Evolutionary conservation across 2,329 filamentous ascomycete genomes (phyloP).

Genomic region (Neocucurbitaria cava): DNA sequence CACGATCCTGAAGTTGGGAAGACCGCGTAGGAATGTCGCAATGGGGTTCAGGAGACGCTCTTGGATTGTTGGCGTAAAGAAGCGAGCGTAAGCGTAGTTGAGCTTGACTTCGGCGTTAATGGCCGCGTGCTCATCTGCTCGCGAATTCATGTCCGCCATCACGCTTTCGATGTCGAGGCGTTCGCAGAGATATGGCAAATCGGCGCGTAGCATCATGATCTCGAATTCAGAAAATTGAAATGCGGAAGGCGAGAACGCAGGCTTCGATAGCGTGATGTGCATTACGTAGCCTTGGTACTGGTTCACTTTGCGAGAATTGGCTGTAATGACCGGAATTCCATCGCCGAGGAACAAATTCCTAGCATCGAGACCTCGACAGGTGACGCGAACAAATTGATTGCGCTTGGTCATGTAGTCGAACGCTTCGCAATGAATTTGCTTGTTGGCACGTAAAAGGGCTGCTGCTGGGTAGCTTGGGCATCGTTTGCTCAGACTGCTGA

Average conservation of each 20-base stretch:
- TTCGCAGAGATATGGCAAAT: constrained; percentile 28
- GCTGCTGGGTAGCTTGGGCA: constrained; percentile 24
- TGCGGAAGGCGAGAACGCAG: constrained; percentile 15
- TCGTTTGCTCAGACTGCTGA: constrained; percentile 27
- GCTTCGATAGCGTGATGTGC: constrained; percentile 35
- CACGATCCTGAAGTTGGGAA: constrained; percentile 24
- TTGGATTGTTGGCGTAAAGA: constrained; percentile 28
- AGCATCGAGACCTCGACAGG: constrained; percentile 29
- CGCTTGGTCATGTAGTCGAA: constrained; percentile 38
- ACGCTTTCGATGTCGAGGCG: constrained; percentile 34
- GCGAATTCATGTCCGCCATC: constrained; percentile 32
- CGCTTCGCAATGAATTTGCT: constrained; percentile 36
- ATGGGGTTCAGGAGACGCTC: constrained; percentile 27
- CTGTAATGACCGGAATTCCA: constrained; percentile 29
- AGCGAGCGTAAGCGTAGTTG: constrained; percentile 20
- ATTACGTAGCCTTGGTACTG: constrained; percentile 34
- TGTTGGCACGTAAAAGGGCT: constrained; percentile 32
- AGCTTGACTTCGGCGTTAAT: constrained; percentile 23
- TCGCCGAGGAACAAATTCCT: constrained; percentile 27
- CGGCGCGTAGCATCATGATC: constrained; percentile 33
- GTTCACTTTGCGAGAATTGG: constrained; percentile 18
- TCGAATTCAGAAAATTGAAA: constrained; percentile 30
- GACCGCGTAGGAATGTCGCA: constrained; percentile 24
- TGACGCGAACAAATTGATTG: constrained; percentile 36
- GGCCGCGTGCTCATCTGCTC: constrained; percentile 25